Evolutionary conservation across 192 early-diverging fungal genomes (phyloP).

Genomic region (Geranomyces michiganensis): DNA sequence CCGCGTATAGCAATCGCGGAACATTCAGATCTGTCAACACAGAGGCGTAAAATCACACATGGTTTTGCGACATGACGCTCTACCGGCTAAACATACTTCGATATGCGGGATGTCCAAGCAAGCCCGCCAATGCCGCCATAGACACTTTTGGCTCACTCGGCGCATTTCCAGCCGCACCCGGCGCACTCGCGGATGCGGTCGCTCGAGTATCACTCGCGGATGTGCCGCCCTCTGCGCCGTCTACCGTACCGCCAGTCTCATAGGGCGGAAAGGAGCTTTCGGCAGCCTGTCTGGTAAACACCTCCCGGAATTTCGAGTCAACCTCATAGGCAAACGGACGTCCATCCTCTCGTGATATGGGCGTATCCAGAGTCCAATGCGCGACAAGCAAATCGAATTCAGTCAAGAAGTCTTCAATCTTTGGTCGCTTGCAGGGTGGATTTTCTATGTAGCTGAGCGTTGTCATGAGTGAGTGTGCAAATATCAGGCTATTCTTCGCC

Average conservation of each 20-base stretch:
- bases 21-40: constrained; percentile 21
- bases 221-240: not conserved
- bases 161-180: not conserved
- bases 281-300: constrained; percentile 40
- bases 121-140: constrained; percentile 31
- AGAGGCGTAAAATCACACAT: not conserved
- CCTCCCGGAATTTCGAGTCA: constrained; percentile 44
- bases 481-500: not conserved
- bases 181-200: not conserved
- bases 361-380: constrained; percentile 47
- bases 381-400: constrained; percentile 56
- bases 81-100: constrained; percentile 19
- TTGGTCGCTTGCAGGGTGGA: constrained; percentile 45
- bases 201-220: not conserved
- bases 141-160: constrained; percentile 17
- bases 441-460: constrained; percentile 53
- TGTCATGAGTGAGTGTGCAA: not conserved
- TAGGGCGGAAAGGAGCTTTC: constrained; percentile 47
- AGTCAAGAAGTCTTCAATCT: constrained; percentile 57
- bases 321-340: constrained; percentile 60
- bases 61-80: not conserved
- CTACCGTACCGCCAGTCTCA: constrained; percentile 25
- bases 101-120: constrained; percentile 32
- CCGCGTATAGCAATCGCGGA: constrained; percentile 41
- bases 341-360: constrained; percentile 59